A percentile compares a stretch with the other conserved stretches of the same genome.
phyloP scores from a whole-genome alignment of 495 filamentous ascomycete genomes.

The Hyaloscypha variabilis region DNA sequence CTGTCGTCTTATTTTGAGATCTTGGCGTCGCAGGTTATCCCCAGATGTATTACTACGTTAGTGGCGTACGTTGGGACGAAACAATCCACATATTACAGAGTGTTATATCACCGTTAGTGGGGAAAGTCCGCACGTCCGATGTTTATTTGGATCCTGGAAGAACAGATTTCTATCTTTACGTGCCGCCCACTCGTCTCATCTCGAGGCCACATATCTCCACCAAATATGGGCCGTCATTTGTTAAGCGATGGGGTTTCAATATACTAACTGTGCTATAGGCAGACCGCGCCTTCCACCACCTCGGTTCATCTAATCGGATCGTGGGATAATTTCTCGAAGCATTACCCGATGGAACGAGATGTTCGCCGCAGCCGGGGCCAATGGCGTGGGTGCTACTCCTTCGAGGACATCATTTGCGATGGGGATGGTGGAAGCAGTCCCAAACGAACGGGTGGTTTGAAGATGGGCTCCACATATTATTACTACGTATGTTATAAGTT shows the following conservation, averaged over 20 bases:
- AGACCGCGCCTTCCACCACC: conserved; percentile 65
- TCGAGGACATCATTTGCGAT: conserved; percentile 83
- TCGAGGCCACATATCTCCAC: conserved; percentile 9
- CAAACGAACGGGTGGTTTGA: conserved; percentile 76
- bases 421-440: conserved; percentile 58
- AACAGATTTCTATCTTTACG: conserved; percentile 15
- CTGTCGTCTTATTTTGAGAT: not conserved
- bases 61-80: not conserved
- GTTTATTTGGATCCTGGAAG: conserved; percentile 7
- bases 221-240: conserved; percentile 9
- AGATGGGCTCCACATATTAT: conserved; percentile 92
- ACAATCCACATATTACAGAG: not conserved
- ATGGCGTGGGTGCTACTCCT: conserved; percentile 85
- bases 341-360: conserved; percentile 81
- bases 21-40: conserved; percentile 15
- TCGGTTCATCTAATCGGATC: conserved; percentile 84
- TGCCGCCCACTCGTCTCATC: conserved; percentile 16
- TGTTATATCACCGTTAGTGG: not conserved
- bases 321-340: conserved; percentile 86
- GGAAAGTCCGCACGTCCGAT: conserved; percentile 17
- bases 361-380: conserved; percentile 65
- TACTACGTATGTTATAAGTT: conserved; percentile 71
- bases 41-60: not conserved
- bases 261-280: conserved; percentile 46
- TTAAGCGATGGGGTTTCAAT: conserved; percentile 23